Percentiles rank a stretch among this genome's conserved stretches.
phyloP scores from a whole-genome alignment of 441 rosid genomes.

The Corymbia citriodora region DNA sequence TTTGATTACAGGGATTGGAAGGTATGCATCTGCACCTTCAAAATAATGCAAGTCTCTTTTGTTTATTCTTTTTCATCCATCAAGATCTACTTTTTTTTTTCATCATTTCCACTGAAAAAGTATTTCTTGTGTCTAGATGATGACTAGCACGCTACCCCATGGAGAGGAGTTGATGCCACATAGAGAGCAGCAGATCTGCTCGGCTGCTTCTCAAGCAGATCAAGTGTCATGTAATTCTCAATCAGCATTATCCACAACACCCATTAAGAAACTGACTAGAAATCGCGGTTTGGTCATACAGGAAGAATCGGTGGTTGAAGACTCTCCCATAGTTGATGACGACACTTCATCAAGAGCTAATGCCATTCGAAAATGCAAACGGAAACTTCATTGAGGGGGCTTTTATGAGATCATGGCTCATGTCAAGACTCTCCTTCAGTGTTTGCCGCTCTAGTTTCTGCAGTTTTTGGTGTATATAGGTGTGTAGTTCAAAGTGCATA shows the following conservation, averaged over 20 bases:
- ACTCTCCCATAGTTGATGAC: conserved; percentile 24
- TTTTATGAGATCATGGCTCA: neutral
- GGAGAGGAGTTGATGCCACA: conserved; percentile 53
- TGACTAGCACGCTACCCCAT: conserved; percentile 26
- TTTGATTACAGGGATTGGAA: conserved; percentile 34
- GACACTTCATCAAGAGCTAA: conserved; percentile 1
- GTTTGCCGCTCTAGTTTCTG: neutral
- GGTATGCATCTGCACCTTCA: conserved; percentile 10
- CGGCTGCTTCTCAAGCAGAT: conserved; percentile 3
- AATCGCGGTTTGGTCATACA: conserved; percentile 38
- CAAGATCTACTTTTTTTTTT: conserved; percentile 16
- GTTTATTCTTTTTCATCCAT: conserved; percentile 31
- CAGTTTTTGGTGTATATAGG: neutral
- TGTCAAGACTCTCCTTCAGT: neutral
- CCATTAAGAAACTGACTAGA: conserved; percentile 39
- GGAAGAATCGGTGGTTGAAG: conserved; percentile 39
- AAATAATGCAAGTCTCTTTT: neutral
- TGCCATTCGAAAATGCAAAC: conserved; percentile 25
- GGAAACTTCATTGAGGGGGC: conserved; percentile 24
- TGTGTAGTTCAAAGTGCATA: neutral
- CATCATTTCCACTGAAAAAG: neutral
- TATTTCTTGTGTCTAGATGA: conserved; percentile 14
- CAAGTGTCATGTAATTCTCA: conserved; percentile 11
- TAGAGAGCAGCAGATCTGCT: conserved; percentile 12
- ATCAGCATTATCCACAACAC: conserved; percentile 21